phyloP scores from a whole-genome alignment of 305 asterid genomes.

The Ajuga reptans region DNA sequence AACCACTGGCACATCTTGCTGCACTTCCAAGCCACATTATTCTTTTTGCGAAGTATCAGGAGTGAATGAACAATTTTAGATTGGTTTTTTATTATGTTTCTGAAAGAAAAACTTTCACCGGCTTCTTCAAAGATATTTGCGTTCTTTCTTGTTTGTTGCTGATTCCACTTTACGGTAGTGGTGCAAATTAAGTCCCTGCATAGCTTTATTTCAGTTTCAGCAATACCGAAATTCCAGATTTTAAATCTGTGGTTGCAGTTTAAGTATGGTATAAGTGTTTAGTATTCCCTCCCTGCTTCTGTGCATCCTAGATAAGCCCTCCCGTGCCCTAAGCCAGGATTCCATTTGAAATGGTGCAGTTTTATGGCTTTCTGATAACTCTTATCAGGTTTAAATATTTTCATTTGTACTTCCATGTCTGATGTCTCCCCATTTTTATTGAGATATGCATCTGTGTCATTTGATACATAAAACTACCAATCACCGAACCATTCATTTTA shows the following conservation, averaged over 20 bases:
- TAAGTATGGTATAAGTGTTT: not conserved
- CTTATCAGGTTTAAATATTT: not conserved
- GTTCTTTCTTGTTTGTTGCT: not conserved
- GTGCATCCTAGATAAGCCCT: not conserved
- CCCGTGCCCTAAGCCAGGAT: not conserved
- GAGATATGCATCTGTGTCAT: conserved; percentile 4
- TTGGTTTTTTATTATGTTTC: not conserved
- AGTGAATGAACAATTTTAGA: not conserved
- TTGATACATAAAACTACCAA: not conserved
- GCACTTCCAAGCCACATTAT: not conserved
- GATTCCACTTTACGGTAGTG: not conserved
- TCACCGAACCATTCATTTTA: conserved; percentile 5
- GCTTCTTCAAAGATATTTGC: not conserved
- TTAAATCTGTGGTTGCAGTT: not conserved
- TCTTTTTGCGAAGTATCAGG: not conserved
- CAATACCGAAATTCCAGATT: conserved; percentile 5
- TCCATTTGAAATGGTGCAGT: not conserved
- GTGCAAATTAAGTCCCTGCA: not conserved
- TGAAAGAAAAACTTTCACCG: not conserved
- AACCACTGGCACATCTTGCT: not conserved
- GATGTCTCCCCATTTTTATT: not conserved
- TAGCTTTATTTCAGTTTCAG: not conserved
- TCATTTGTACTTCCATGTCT: not conserved
- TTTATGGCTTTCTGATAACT: no score
- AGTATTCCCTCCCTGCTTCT: no score